Base-by-base conservation (phyloP, 2,329 filamentous ascomycete genomes). In the Pseudopyrenochaeta lycopersici region DNA sequence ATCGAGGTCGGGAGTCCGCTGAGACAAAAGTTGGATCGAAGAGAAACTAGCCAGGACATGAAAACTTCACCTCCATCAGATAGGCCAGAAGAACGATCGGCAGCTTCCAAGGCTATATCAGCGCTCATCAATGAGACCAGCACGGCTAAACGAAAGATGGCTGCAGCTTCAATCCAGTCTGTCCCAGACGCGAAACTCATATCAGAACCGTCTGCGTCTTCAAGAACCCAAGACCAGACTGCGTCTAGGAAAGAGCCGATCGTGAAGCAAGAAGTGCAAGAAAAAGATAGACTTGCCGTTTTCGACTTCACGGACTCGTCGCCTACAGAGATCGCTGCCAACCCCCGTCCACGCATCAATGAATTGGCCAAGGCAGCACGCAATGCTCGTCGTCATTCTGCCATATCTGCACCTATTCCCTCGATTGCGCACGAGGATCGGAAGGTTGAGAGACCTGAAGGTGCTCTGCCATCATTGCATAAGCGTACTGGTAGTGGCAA, bases 271-370 rank as follows among this genome's bases (percentile, higher is more conserved):
- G 62, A 66, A 46, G 23, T 38, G n/a, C 47, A 49, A 36, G 52
- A 62, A n/a, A 66, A 62, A 18, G 64, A 70, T 35, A 64, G 66
- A 18, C 61, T 77, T 2, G 74, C 71, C 17, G 67, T 77, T 17
- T 77, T 76, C 56, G 75, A 77, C 54, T 76, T 76, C 52, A 70
- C 61, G 2, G 70, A 72, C 31, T 73, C 72, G 0, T 74, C 73
- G 2, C 69, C 73, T 11, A 60, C 46, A 20, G 64, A 68, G 12
- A 32, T 54, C 29, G 20, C 51, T 3, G 38, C 53, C 12, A 64
- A 57, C 20, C 53, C 48, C n/a, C 60, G 63, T 30, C 53, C 63
- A 35, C 66, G 70, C 32, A 63, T 63, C 49, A 60, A 46, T 52
- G 70, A 70, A 43, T 66, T 69, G 20, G 69, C 66, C 29, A 74